These are phyloP conservation scores for Populus ilicifolia DNA, from an alignment of 345 rosid species.

Conservation along the genomic window DNA sequence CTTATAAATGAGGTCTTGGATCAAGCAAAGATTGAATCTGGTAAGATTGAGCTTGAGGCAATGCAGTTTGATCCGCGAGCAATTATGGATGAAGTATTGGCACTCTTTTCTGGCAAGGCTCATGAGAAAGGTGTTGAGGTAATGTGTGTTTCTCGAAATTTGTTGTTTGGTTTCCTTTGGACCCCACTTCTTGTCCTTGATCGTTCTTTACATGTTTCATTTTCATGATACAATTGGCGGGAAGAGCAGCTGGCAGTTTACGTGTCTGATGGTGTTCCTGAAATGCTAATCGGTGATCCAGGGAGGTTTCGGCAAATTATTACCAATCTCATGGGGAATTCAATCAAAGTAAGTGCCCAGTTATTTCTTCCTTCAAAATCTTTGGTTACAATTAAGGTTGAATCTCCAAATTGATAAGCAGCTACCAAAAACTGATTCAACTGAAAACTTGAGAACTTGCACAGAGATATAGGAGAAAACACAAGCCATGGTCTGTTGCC, in stretches of 20 bases:
- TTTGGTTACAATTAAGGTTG: not conserved
- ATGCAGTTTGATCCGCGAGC: constrained; percentile 74
- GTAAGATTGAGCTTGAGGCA: constrained; percentile 92
- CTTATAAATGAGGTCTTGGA: constrained; percentile 90
- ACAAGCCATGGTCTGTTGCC: not conserved
- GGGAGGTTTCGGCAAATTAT: constrained; percentile 92
- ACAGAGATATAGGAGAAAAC: not conserved
- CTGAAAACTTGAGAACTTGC: not conserved
- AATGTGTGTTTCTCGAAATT: constrained; percentile 7
- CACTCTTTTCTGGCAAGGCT: constrained; percentile 86
- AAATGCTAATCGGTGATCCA: constrained; percentile 79
- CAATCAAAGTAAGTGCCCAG: constrained; percentile 64
- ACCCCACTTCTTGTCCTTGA: not conserved
- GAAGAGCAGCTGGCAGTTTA: constrained; percentile 76
- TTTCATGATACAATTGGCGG: constrained; percentile 15
- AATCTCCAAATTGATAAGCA: not conserved
- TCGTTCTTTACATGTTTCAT: not conserved
- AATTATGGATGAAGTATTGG: constrained; percentile 83
- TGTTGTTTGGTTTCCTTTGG: not conserved
- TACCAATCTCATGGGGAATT: constrained; percentile 93
- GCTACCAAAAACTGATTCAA: not conserved
- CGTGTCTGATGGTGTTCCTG: constrained; percentile 83
- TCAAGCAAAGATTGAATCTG: constrained; percentile 93
- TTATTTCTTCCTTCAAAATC: constrained; percentile 8
- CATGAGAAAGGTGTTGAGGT: constrained; percentile 93